Evolutionary conservation across 1,284 basidiomycete species (phyloP), one percentile per base, ranked within the genome.

Genomic region (Ganoderma lucidum): DNA sequence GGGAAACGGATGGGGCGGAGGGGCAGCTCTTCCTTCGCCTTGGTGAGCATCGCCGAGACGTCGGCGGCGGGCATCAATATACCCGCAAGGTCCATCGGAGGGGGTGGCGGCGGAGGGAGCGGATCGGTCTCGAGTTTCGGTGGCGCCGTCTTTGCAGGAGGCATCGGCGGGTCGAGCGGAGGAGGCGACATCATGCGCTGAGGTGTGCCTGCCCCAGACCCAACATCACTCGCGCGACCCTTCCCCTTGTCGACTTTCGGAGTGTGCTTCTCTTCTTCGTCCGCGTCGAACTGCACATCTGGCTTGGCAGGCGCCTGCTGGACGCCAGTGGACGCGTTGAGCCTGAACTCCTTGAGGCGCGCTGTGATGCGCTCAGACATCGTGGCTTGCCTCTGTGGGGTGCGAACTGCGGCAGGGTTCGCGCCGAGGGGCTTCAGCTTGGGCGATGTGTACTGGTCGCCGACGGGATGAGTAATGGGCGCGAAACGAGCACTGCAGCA

Each of bases 171-270:
- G 81, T 92, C 82, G 5, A 87, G 83, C 37, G 88, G 86, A n/a
- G 93, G 92, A 0, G 93, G 92, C 12, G 83, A 81, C 14, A 82
- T 75, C 32, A 86, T 75, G n/a, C 80, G 76, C 10, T 83, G 79
- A 1, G 82, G 78, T 4, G 78, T 75, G 32, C 77, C 74, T 6
- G 79, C 79, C 30, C 80, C 79, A 41, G 68, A 69, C n/a, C 68
- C 68, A 14, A 70, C 69, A 30, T 87, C 87, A 8, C 85, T 78
- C 14, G 88, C 92, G 72, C 87, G 92, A 53, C 88, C 90, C 77
- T 95, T 95, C 67, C 93, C 93, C 77, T 95, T 95, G 84, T 94
- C 92, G 30, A 91, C 76, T 74, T 87, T 90, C 3, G 85, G 83
- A 12, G 71, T 69, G 19, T 68, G 62, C 23, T 79, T 73, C 9